phyloP scores from a whole-genome alignment of 2,329 filamentous ascomycete species.

The Dendryphion nanum region DNA sequence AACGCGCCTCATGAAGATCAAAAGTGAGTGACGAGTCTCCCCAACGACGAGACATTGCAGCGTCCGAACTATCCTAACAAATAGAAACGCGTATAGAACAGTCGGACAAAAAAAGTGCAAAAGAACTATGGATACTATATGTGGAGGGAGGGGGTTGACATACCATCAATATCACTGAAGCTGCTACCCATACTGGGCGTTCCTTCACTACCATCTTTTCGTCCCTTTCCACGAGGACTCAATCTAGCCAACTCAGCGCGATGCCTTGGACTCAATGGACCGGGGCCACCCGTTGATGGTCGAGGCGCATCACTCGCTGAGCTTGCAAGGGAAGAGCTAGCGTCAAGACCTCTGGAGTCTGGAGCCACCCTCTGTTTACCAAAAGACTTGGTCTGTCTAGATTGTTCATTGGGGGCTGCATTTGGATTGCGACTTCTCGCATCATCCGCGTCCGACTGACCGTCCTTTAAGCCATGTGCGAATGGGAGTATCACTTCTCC shows the following conservation, averaged over 20 bases:
- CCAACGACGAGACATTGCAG: not conserved
- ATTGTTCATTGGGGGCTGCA: not conserved
- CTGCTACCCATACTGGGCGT: constrained; percentile 62
- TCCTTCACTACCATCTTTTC: constrained; percentile 34
- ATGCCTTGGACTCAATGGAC: constrained; percentile 52
- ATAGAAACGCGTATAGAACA: not conserved
- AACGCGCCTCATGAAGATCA: no score
- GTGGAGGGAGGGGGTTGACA: constrained; percentile 9
- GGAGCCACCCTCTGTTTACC: not conserved
- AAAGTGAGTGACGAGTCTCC: no score
- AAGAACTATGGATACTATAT: no score
- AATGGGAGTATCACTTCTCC: constrained; percentile 44
- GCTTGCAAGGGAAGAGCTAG: constrained; percentile 55
- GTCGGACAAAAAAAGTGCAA: no score
- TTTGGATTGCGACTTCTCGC: not conserved
- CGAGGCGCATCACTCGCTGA: constrained; percentile 33
- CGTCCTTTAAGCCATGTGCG: constrained; percentile 21
- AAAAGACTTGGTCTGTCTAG: not conserved
- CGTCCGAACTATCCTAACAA: not conserved
- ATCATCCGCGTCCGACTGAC: not conserved
- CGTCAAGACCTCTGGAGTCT: constrained; percentile 11
- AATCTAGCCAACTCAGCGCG: constrained; percentile 58
- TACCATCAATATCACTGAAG: constrained; percentile 80
- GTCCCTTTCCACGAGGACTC: constrained; percentile 48
- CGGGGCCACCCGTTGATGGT: constrained; percentile 17